Conservation (phyloP, 2,329 filamentous ascomycete species). For the Xylariomycetidae sp. region DNA sequence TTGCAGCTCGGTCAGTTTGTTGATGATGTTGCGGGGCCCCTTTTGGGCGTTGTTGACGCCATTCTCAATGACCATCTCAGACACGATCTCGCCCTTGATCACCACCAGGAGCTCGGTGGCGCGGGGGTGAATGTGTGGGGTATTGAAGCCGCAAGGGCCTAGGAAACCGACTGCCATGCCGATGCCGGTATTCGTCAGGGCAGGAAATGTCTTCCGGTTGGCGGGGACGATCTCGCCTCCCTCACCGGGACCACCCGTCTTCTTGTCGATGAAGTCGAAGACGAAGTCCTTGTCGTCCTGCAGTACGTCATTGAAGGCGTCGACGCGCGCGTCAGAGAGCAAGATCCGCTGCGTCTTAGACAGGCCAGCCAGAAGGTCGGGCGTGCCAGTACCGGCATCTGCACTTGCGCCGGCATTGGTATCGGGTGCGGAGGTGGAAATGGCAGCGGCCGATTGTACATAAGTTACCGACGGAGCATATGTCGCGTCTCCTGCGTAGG, state of each 20-base stretch:
- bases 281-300: conserved; percentile 39
- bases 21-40: conserved; percentile 31
- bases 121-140: conserved; percentile 51
- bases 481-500: too few species aligned
- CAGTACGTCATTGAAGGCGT: conserved; percentile 39
- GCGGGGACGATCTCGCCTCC: conserved; percentile 47
- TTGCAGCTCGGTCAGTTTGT: conserved; percentile 36
- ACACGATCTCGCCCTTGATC: conserved; percentile 42
- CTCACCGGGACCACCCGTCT: conserved; percentile 28
- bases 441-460: too few species aligned
- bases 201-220: conserved; percentile 53
- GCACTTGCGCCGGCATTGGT: too few species aligned
- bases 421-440: too few species aligned
- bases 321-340: conserved; percentile 36
- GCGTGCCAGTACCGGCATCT: conserved; percentile 2
- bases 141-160: conserved; percentile 51
- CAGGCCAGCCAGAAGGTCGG: conserved; percentile 13
- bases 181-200: conserved; percentile 46
- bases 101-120: conserved; percentile 50
- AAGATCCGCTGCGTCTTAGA: conserved; percentile 34
- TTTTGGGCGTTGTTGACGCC: conserved; percentile 35
- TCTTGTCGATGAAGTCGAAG: conserved; percentile 41
- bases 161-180: conserved; percentile 49
- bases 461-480: too few species aligned
- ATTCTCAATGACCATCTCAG: conserved; percentile 51